Evolutionary conservation across 306 rosid genomes (phyloP).

Genomic region (Dryas alaskensis): DNA sequence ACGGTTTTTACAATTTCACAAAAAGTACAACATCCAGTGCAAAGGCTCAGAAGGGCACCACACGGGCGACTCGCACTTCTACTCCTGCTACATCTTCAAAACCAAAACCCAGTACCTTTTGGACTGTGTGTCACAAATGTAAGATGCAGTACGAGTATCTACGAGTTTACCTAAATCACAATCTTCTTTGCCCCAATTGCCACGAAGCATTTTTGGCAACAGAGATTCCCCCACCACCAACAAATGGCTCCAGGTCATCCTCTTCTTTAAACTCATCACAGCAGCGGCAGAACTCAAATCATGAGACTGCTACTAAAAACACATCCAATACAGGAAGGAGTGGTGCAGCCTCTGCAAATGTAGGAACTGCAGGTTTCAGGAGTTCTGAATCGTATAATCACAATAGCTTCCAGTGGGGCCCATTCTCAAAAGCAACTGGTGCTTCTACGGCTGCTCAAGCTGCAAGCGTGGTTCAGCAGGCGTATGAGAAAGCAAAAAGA

Average conservation of each 20-base stretch:
- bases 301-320: conserved; percentile 40
- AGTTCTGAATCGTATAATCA: conserved; percentile 35
- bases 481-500: conserved; percentile 86
- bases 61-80: conserved; percentile 47
- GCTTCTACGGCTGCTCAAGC: conserved; percentile 80
- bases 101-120: conserved; percentile 64
- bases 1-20: conserved; percentile 54
- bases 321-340: conserved; percentile 42
- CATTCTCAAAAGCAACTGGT: conserved; percentile 63
- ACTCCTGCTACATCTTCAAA: conserved; percentile 47
- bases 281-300: conserved; percentile 37
- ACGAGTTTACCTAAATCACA: conserved; percentile 77
- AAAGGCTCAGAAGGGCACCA: conserved; percentile 50
- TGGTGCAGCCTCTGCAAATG: conserved; percentile 36
- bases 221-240: conserved; percentile 81
- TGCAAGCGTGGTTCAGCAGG: conserved; percentile 84
- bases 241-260: conserved; percentile 57
- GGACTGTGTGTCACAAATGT: conserved; percentile 88
- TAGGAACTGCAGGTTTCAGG: conserved; percentile 39
- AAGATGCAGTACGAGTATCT: conserved; percentile 97
- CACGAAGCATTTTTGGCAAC: conserved; percentile 73
- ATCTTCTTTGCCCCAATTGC: conserved; percentile 92
- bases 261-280: conserved; percentile 52
- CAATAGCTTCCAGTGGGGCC: conserved; percentile 66
- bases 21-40: conserved; percentile 48